Base-by-base conservation (phyloP, 345 rosid genomes). In the Viola odorata region DNA sequence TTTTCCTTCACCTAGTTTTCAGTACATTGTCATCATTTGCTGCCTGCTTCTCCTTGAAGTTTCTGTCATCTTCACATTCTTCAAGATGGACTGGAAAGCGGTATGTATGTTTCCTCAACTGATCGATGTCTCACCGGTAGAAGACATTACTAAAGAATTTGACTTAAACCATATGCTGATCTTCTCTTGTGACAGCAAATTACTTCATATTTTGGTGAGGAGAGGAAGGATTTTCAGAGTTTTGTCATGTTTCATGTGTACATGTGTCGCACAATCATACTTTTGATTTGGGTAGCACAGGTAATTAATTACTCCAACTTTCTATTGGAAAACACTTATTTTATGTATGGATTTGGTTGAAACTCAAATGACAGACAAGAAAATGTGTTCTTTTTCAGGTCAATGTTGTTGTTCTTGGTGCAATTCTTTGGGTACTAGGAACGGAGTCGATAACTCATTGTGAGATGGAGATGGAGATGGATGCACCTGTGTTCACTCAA, bases 31-130 rank as follows among this genome's bases (percentile, higher is more conserved):
- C 61, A 50, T 71, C 39, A 7, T 71, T 23, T 64, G 63, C 63
- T 80, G 69, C 58, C 77, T 80, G 36, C 54, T 84, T 41, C 57
- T 63, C 58, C 58, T 80, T 7, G 79, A 84, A 67, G 73, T 48
- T 0, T 73, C 73, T 41, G 70, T 64, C 41, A 59, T 84, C 9
- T 71, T 74, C 16, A 23, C 67, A 39, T 78, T 82, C 77, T 84
- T 84, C 82, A 70, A 62, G 74, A 64, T 58, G 37, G 63, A 80
- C 67, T 78, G 83, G 83, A 50, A 15, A 39, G 14, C 45, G 83
- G 87, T 84, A 82, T 40, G 75, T 44, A n/a, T n/a, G n/a, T n/a
- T 63, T 64, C 37, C 41, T 16, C 62, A n/a, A n/a, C n/a, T n/a
- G n/a, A 32, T n/a, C 40, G 7, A 37, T 57, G 15, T 53, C 13